Evolutionary conservation across 805 yeast genomes (phyloP).

Genomic region (Kuraishia borneana): DNA sequence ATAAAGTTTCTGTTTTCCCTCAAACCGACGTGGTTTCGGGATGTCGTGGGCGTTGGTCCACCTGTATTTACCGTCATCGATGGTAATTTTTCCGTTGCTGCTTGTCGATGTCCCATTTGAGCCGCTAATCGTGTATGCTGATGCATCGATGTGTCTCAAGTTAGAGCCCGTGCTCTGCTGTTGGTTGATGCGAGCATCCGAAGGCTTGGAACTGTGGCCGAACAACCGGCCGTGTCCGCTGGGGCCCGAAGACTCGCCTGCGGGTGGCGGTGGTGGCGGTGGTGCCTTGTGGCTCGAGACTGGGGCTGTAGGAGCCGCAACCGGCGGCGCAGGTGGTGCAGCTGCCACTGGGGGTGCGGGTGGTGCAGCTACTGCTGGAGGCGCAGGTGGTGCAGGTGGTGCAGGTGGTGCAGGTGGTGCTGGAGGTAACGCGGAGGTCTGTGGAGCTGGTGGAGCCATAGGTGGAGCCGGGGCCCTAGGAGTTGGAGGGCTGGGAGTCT

Average conservation of each 20-base stretch:
- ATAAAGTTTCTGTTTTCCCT: constrained; percentile 63
- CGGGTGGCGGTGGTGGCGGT: background rate
- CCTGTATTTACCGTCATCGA: constrained; percentile 66
- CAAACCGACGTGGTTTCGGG: constrained; percentile 82
- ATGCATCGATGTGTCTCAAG: constrained; percentile 50
- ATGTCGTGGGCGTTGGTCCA: constrained; percentile 58
- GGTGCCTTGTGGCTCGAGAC: constrained; percentile 4
- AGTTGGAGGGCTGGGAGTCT: too few species aligned
- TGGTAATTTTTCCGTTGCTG: constrained; percentile 22
- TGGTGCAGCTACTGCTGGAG: constrained; percentile 4
- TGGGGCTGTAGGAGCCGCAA: constrained; percentile 17
- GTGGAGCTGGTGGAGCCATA: constrained; percentile 4
- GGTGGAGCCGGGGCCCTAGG: constrained; percentile 8
- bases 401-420: constrained; percentile 16
- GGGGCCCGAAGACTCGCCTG: too few species aligned
- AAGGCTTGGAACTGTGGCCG: constrained; percentile 15
- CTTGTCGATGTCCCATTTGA: constrained; percentile 12
- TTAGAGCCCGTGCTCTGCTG: constrained; percentile 37
- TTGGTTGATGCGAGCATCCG: constrained; percentile 20
- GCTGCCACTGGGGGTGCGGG: constrained; percentile 9
- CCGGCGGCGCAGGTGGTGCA: constrained; percentile 16
- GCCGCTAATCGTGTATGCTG: constrained; percentile 51
- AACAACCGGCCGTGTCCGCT: background rate
- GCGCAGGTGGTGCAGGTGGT: constrained; percentile 17
- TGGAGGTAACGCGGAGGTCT: constrained; percentile 1